These are phyloP conservation scores for Pseudogymnoascus sp. DNA, from an alignment of 2,329 filamentous ascomycete species.

Conservation along the genomic window DNA sequence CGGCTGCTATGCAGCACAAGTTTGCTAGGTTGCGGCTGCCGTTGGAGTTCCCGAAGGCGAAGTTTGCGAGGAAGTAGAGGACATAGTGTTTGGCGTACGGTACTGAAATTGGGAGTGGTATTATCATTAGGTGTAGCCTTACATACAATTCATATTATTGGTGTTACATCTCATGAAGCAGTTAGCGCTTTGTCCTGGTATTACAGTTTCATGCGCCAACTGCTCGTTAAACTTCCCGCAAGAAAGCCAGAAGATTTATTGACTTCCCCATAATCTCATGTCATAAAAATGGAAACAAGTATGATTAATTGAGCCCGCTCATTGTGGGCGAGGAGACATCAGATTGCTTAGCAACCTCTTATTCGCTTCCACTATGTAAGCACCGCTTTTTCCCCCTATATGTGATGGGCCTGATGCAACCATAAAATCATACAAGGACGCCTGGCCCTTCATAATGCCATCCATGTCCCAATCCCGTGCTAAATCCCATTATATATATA, in stretches of 20 bases:
- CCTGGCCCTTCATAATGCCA: background rate
- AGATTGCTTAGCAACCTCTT: background rate
- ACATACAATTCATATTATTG: slow-evolving; percentile 1
- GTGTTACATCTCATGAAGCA: background rate
- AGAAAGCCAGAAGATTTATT: background rate
- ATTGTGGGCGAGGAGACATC: background rate
- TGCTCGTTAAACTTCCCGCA: no score
- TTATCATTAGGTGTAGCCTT: slow-evolving; percentile 2
- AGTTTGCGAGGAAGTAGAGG: slow-evolving; percentile 19
- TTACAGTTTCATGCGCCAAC: background rate
- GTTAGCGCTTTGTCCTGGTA: background rate
- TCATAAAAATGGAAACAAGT: background rate
- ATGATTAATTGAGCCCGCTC: background rate
- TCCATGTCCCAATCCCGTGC: background rate
- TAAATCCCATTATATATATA: background rate
- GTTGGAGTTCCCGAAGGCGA: slow-evolving; percentile 66
- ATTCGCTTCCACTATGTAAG: background rate
- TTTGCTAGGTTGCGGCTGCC: slow-evolving; percentile 69
- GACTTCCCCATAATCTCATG: background rate
- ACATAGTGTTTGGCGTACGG: background rate
- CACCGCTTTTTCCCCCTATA: background rate
- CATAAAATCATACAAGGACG: background rate
- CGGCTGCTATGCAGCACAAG: slow-evolving; percentile 49
- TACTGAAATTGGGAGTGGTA: background rate
- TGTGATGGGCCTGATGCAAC: background rate